A percentile compares a stretch with the other conserved stretches of the same genome.
Conservation (phyloP, 768 basidiomycete species). For the Tulasnella sp. region DNA sequence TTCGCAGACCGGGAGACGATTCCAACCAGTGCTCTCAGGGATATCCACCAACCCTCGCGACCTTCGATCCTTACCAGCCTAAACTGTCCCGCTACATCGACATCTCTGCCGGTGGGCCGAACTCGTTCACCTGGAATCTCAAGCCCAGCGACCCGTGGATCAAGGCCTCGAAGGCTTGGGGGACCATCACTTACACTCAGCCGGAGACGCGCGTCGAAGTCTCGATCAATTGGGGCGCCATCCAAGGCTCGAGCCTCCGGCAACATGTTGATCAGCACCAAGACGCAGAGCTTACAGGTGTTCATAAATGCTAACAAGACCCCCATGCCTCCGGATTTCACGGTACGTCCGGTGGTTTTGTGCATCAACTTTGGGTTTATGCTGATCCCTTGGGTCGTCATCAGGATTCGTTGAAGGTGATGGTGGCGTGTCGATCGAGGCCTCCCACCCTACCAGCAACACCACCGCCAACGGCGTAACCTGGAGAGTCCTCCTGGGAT, state of each 20-base stretch:
- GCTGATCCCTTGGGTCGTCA: neutral
- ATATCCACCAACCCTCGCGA: slow-evolving; percentile 37
- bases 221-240: slow-evolving; percentile 46
- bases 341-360: slow-evolving; percentile 28
- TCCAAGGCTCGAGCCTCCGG: slow-evolving; percentile 24
- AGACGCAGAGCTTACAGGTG: slow-evolving; percentile 30
- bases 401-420: slow-evolving; percentile 50
- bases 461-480: slow-evolving; percentile 38
- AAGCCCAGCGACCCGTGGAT: slow-evolving; percentile 43
- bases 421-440: slow-evolving; percentile 54
- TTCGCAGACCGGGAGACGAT: slow-evolving; percentile 52
- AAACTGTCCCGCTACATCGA: slow-evolving; percentile 45
- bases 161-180: slow-evolving; percentile 34
- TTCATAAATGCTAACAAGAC: slow-evolving; percentile 28
- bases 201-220: slow-evolving; percentile 45
- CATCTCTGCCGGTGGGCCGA: slow-evolving; percentile 47
- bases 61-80: slow-evolving; percentile 46
- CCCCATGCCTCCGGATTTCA: slow-evolving; percentile 34
- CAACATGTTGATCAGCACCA: slow-evolving; percentile 37
- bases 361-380: slow-evolving; percentile 9
- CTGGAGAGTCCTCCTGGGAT: slow-evolving; percentile 48
- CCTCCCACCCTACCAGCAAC: slow-evolving; percentile 44
- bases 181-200: slow-evolving; percentile 35
- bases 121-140: slow-evolving; percentile 43
- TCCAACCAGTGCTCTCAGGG: slow-evolving; percentile 39